Evolutionary conservation across 2,329 filamentous ascomycete genomes (phyloP), one percentile per base, ranked within the genome.

Genomic region (Colletotrichum shisoi): DNA sequence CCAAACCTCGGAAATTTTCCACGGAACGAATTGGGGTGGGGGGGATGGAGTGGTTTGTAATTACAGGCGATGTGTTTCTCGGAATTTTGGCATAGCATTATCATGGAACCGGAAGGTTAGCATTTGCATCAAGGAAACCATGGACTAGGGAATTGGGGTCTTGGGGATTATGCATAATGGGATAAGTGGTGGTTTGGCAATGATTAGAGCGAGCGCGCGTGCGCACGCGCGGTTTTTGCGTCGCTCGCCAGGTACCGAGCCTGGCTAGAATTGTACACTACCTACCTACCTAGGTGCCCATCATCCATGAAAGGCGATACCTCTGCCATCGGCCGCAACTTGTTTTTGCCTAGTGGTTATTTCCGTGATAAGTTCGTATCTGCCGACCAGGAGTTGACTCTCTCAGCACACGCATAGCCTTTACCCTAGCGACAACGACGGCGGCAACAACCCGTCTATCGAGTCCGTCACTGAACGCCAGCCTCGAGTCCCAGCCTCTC

Each of bases 401-500:
- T 2, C 27, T 31, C 7, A 31, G 27, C 27, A 31, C 27, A 8
- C 27, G 27, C 27, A 31, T 31, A 31, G 27, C 27, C 27, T 31
- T 31, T 31, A 31, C 27, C 27, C 27, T 31, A 31, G 7, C 7
- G 7, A 31, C 27, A 31, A 31, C 27, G 27, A 31, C 7, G 7
- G 27, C 27, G 27, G 27, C 7, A 31, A 31, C 27, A 31, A 8
- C 17, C n/a, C 19, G 7, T 34, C 17, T 7, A 51, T 51, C 27
- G 17, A 31, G 27, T 31, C 9, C 17, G 11, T 51, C 15, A 51
- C 27, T n/a, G 11, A 27, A 37, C 48, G n/a, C 27, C 27, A 19
- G 31, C n/a, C 11, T 31, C 39, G 7, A 70, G 69, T 9, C 77
- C 78, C 62, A 89, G 71, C 63, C 82, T 77, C 11, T 83, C 75